phyloP scores from a whole-genome alignment of 179 eudicot genomes.

The Vitellaria paradoxa region DNA sequence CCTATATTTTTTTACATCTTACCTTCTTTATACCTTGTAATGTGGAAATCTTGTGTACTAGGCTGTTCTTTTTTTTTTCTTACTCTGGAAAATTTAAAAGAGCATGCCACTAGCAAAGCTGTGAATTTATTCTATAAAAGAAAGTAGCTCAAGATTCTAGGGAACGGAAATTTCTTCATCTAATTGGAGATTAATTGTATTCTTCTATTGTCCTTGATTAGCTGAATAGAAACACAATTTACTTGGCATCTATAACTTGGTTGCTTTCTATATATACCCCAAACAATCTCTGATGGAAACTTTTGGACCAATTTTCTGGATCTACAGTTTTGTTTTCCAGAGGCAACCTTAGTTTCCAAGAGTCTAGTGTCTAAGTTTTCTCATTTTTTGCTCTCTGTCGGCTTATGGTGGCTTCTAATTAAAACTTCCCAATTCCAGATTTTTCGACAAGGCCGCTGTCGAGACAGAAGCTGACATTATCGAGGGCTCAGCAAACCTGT shows the following conservation, averaged over 20 bases:
- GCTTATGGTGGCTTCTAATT: not conserved
- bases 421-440: slow-evolving; percentile 22
- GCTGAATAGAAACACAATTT: too few relatives aligned
- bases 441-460: slow-evolving; percentile 50
- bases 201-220: not conserved
- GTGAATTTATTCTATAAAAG: too few relatives aligned
- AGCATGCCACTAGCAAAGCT: not conserved
- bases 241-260: too few relatives aligned
- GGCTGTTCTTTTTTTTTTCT: not conserved
- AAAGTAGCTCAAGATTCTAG: not conserved
- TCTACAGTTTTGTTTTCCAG: too few relatives aligned
- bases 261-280: too few relatives aligned
- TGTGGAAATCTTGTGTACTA: too few relatives aligned
- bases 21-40: too few relatives aligned
- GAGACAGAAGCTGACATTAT: slow-evolving; percentile 9
- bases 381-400: not conserved
- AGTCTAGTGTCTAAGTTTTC: not conserved
- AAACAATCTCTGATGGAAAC: too few relatives aligned
- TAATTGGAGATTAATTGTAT: not conserved
- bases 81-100: not conserved
- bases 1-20: too few relatives aligned
- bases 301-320: too few relatives aligned
- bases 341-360: too few relatives aligned
- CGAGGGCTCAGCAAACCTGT: slow-evolving; percentile 22
- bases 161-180: not conserved